Base-by-base conservation (phyloP, 2,329 filamentous ascomycete genomes). In the Exophiala lecanii-corni region DNA sequence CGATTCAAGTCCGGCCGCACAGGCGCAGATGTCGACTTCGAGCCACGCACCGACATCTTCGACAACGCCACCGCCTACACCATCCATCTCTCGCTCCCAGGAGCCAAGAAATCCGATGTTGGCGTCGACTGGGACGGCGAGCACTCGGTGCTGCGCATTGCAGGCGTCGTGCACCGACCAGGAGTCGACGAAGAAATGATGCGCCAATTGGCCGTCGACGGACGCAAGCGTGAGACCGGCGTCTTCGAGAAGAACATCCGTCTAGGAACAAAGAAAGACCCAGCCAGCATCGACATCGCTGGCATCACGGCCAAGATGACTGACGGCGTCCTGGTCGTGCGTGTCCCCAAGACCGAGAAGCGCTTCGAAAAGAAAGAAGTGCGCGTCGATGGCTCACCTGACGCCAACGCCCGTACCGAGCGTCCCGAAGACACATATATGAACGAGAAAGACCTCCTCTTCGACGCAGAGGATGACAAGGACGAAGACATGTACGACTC, bases 51-150 rank as follows among this genome's bases (percentile, higher is more conserved):
- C 21, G 87, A 94, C 60, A 68, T 89, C 51, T 92, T 91, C 70
- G 77, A 83, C 60, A 84, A 81, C 4, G 65, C 78, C 5, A 65
- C 68, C 21, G 65, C 78, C 10, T 89, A 81, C 60, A 69, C 88
- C 32, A 67, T 92, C 6, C 86, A 92, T 62, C 59, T 79, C 36
- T 82, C 85, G 1, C 73, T 94, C 0, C 85, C 88, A 0, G 87
- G 87, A 18, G 86, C 82, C 2, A 82, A 82, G 66, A 89, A 89
- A 65, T 76, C 86, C 56, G 85, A 92, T 57, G 70, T 92, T 4
- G 82, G 76, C 44, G 78, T 92, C 34, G 81, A 82, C 62, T 94
- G 84, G 78, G 79, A 91, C 54, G 72, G 77, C 0, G 82, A 86
- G 45, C 79, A 78, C 57, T 75, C 72, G 35, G 69, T 76, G 42